A percentile compares a stretch with the other conserved stretches of the same genome.
phyloP scores from a whole-genome alignment of 441 rosid genomes.

The Croton laevigatus region DNA sequence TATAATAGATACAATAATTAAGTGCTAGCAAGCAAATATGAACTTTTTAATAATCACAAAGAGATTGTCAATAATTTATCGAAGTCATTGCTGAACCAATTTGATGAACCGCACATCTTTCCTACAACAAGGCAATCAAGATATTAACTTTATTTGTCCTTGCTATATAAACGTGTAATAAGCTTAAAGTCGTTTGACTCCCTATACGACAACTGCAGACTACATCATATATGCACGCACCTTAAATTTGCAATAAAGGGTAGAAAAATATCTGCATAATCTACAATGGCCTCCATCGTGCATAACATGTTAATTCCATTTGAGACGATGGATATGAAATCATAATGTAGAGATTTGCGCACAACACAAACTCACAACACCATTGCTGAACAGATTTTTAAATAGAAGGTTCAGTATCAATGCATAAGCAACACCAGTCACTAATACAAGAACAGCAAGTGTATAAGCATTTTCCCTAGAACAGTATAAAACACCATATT shows the following conservation, averaged over 20 bases:
- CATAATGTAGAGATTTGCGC: neutral
- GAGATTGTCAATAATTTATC: constrained; percentile 33
- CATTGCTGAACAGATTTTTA: constrained; percentile 71
- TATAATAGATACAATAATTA: constrained; percentile 10
- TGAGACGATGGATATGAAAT: constrained; percentile 2
- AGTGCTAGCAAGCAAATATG: constrained; percentile 10
- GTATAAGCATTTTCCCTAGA: constrained; percentile 5
- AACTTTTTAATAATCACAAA: constrained; percentile 19
- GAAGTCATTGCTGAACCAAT: constrained; percentile 87
- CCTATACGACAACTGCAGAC: neutral
- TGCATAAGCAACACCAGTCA: constrained; percentile 87
- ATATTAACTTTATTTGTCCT: constrained; percentile 8
- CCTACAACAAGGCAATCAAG: constrained; percentile 39
- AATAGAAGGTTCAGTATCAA: constrained; percentile 86
- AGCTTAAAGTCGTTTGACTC: neutral
- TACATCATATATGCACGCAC: constrained; percentile 29
- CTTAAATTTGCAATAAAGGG: constrained; percentile 90
- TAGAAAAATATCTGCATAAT: constrained; percentile 91
- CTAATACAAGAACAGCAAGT: constrained; percentile 37
- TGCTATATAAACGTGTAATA: constrained; percentile 1
- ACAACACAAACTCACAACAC: constrained; percentile 56
- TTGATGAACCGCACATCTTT: constrained; percentile 74
- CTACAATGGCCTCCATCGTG: constrained; percentile 52
- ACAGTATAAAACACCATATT: constrained; percentile 4
- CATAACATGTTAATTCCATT: constrained; percentile 19